Evolutionary conservation across 495 filamentous ascomycete species (phyloP).

Genomic region (Patellaria atrata): DNA sequence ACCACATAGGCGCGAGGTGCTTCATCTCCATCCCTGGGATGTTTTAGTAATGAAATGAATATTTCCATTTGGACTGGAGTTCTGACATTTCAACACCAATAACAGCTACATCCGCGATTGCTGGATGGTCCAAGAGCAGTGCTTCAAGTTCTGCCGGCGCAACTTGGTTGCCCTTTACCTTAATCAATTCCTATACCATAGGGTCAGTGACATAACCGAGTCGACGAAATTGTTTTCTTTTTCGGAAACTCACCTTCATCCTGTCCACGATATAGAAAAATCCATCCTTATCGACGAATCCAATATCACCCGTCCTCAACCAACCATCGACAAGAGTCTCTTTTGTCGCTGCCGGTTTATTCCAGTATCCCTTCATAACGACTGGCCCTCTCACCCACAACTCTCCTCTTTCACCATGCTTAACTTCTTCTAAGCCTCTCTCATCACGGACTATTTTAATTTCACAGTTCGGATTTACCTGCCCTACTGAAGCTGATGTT

Average conservation of each 20-base stretch:
- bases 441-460: conserved; percentile 41
- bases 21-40: conserved; percentile 23
- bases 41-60: background rate
- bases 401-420: conserved; percentile 23
- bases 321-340: conserved; percentile 29
- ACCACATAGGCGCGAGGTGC: conserved; percentile 27
- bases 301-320: conserved; percentile 30
- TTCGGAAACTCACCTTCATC: conserved; percentile 22
- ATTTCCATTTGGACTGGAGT: background rate
- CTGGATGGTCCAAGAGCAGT: conserved; percentile 26
- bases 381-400: conserved; percentile 26
- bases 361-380: conserved; percentile 32
- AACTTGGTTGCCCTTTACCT: conserved; percentile 29
- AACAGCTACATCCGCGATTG: conserved; percentile 25
- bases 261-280: conserved; percentile 29
- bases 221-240: background rate
- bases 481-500: conserved; percentile 42
- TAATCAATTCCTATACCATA: conserved; percentile 27
- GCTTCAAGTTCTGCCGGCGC: conserved; percentile 29
- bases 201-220: background rate
- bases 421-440: conserved; percentile 21
- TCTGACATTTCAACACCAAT: conserved; percentile 25
- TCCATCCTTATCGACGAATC: conserved; percentile 22
- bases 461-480: conserved; percentile 53
- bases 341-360: conserved; percentile 24